Conservation (phyloP, 441 rosid genomes). For the Oxalis stricta region DNA sequence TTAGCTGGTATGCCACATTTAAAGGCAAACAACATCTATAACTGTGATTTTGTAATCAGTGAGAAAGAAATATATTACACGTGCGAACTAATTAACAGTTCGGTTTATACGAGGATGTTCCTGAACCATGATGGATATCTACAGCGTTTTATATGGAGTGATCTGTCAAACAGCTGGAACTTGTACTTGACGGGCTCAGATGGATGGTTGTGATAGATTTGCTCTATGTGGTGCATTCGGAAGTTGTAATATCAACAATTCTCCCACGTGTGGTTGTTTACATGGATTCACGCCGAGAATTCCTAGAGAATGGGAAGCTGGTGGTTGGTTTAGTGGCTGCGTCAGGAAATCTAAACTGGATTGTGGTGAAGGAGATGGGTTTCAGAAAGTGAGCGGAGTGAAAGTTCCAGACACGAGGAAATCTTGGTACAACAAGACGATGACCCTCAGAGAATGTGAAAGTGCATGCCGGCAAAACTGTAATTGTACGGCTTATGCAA, state of each 20-base stretch:
- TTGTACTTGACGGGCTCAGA: conserved; percentile 11
- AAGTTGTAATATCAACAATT: conserved; percentile 4
- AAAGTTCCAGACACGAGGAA: conserved; percentile 16
- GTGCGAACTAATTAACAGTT: not conserved
- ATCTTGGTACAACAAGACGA: conserved; percentile 4
- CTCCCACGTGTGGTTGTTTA: conserved; percentile 13
- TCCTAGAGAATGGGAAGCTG: not conserved
- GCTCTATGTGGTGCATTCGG: conserved; percentile 5
- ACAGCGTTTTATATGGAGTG: conserved; percentile 11
- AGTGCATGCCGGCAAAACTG: conserved; percentile 6
- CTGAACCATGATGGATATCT: conserved; percentile 7
- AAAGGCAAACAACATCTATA: not conserved
- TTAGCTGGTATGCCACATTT: conserved; percentile 2
- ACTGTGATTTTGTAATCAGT: not conserved
- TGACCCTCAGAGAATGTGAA: conserved; percentile 12
- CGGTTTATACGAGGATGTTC: conserved; percentile 2
- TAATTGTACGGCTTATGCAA: conserved; percentile 14
- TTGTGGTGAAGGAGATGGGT: conserved; percentile 1
- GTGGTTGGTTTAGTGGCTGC: conserved; percentile 10
- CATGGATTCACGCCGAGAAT: conserved; percentile 11
- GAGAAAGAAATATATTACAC: conserved; percentile 2
- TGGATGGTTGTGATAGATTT: conserved; percentile 5
- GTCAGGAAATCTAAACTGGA: not conserved
- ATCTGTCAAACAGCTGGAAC: conserved; percentile 5
- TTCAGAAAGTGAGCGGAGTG: not conserved